Evolutionary conservation across 768 basidiomycete genomes (phyloP).

Genomic region (Gyrodon lividus): DNA sequence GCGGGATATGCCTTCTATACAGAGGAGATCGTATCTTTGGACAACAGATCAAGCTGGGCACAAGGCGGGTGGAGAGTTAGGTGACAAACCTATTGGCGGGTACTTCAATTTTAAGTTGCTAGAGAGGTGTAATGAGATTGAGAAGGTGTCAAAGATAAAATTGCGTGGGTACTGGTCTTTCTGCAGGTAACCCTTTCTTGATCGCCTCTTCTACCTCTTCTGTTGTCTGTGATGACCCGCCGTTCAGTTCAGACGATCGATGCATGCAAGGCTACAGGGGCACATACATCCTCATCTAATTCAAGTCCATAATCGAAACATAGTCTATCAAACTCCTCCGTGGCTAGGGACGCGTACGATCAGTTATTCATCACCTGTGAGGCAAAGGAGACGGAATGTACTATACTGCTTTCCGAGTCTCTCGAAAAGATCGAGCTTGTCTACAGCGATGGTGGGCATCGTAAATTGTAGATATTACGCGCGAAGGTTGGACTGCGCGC

Average conservation of each 20-base stretch:
- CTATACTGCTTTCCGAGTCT: conserved; percentile 82
- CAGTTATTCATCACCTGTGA: conserved; percentile 8
- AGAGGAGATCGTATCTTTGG: conserved; percentile 91
- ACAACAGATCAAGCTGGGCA: conserved; percentile 6
- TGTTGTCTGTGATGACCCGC: conserved; percentile 64
- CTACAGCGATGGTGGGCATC: conserved; percentile 95
- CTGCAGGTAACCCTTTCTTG: conserved; percentile 82
- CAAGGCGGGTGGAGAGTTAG: conserved; percentile 1
- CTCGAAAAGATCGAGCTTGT: conserved; percentile 93
- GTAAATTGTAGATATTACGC: conserved; percentile 3
- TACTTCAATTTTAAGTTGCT: conserved; percentile 99
- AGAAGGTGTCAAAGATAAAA: neutral
- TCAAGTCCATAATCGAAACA: conserved; percentile 98
- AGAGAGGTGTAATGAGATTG: conserved; percentile 10
- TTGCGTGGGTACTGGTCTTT: conserved; percentile 64
- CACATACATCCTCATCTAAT: conserved; percentile 92
- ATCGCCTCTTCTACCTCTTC: conserved; percentile 78
- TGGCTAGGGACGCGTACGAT: conserved; percentile 50
- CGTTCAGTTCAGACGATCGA: conserved; percentile 1
- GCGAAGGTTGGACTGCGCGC: neutral
- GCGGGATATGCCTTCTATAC: conserved; percentile 92
- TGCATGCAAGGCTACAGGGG: neutral
- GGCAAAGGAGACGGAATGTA: conserved; percentile 33
- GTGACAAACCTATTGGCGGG: conserved; percentile 85
- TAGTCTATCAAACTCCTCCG: conserved; percentile 91